A percentile compares a stretch with the other conserved stretches of the same genome.
phyloP scores from a whole-genome alignment of 495 filamentous ascomycete species.

The Penicillium verhagenii region DNA sequence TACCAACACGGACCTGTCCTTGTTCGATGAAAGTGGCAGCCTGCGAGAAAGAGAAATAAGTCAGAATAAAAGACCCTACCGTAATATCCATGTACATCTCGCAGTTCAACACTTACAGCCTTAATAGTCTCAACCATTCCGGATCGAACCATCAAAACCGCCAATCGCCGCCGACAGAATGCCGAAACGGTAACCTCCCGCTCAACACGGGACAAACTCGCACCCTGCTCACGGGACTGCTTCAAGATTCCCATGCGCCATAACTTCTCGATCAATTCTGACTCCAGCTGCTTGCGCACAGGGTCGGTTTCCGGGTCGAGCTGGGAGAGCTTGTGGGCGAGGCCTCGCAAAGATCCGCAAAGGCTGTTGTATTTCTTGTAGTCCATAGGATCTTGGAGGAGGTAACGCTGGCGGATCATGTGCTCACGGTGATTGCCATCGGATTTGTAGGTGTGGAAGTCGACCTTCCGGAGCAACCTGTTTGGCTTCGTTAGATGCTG shows the following conservation, averaged over 20 bases:
- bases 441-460: conserved; percentile 90
- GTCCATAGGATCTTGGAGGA: conserved; percentile 81
- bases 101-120: conserved; percentile 35
- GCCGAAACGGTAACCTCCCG: conserved; percentile 80
- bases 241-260: conserved; percentile 85
- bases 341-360: conserved; percentile 78
- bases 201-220: conserved; percentile 75
- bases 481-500: conserved; percentile 7
- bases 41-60: conserved; percentile 16
- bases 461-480: conserved; percentile 82
- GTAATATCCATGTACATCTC: not conserved
- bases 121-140: conserved; percentile 88
- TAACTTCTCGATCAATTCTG: conserved; percentile 82
- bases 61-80: not conserved
- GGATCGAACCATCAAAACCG: conserved; percentile 82
- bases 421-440: conserved; percentile 83
- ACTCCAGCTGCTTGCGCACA: conserved; percentile 74
- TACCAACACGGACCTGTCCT: conserved; percentile 90
- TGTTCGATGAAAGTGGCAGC: conserved; percentile 89
- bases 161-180: conserved; percentile 75
- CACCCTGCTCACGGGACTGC: conserved; percentile 55
- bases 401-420: conserved; percentile 76
- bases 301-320: conserved; percentile 75
- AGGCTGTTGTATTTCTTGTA: conserved; percentile 86
- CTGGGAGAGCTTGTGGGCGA: conserved; percentile 80